Evolutionary conservation across 352 stramenopile genomes (phyloP), one percentile per base, ranked within the genome.

Genomic region (Globisporangium cylindrosporum): DNA sequence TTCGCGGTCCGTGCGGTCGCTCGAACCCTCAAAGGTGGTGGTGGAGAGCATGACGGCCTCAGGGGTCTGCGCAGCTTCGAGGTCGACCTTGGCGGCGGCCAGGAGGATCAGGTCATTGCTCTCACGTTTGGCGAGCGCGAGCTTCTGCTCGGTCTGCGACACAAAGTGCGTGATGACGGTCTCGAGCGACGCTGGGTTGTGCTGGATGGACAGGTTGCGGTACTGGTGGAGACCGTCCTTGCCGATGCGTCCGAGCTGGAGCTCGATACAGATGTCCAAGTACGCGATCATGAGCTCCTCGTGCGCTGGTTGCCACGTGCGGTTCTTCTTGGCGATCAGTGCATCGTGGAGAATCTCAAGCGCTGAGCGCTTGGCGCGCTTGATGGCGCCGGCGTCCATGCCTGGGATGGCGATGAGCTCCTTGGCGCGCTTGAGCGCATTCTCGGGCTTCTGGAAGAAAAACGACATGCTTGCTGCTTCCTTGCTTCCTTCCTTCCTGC

Each of bases 151-250:
- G 8, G 91, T 95, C 68, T 96, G 82, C 25, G 90, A 80, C 53
- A 99, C 82, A 62, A 99, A 90, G 77, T 98, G 90, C 29, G 85
- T 78, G 62, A 99, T 97, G 25, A 99, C 90, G 36, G 81, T 97
- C 81, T 99, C 96, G 32, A 99, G 85, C 75, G 92, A 98, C 20
- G 93, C 90, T 0, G 97, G 96, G 54, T 98, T 98, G 72, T 98
- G 91, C 73, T 96, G 82, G 94, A 98, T 81, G 66, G 89, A 80
- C 56, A 99, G 74, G 82, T 99, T 98, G 46, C 97, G 84, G 82
- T 99, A 99, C 82, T 99, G 97, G 74, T 99, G 97, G 41, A 99
- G 82, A 1, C 97, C 97, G 75, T 99, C 97, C 82, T 99, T 99
- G 48, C 96, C 97, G 74, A 98, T 94, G 61, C 91, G 86, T 3